These are phyloP conservation scores for Carex sylvatica DNA, from an alignment of 202 grass and related monocot genomes.

Conservation along the genomic window DNA sequence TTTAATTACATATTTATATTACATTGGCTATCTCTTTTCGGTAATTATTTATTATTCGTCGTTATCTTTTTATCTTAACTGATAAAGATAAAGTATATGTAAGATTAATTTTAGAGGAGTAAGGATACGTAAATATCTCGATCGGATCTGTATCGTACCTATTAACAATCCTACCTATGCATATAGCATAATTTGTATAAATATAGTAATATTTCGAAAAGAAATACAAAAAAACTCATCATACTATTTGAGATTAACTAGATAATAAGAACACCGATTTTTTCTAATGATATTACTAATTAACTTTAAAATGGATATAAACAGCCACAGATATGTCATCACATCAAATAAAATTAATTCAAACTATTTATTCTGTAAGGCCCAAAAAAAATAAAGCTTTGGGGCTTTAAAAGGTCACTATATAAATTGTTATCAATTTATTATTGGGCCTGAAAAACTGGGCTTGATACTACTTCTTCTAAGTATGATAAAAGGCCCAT, in stretches of 20 bases:
- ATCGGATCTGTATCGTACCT: no score
- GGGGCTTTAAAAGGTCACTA: neutral
- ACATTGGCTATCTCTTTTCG: no score
- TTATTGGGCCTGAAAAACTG: neutral
- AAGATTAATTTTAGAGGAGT: no score
- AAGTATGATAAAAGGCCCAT: neutral
- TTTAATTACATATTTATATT: no score
- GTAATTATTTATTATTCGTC: no score
- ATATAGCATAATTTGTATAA: no score
- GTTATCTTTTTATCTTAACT: no score
- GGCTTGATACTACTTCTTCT: neutral
- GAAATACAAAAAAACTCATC: no score
- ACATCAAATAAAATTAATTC: neutral
- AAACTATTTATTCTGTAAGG: neutral
- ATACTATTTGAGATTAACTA: neutral
- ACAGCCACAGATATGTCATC: neutral
- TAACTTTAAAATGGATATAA: neutral
- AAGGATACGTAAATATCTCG: no score
- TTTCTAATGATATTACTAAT: neutral
- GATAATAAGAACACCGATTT: neutral
- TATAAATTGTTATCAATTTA: neutral
- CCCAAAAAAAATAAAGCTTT: neutral
- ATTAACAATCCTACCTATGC: neutral
- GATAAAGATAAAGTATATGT: no score
- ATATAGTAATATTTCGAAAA: no score